These are phyloP conservation scores for Tetrapisispora pingtungensis DNA, from an alignment of 805 yeast genomes.

Conservation along the genomic window DNA sequence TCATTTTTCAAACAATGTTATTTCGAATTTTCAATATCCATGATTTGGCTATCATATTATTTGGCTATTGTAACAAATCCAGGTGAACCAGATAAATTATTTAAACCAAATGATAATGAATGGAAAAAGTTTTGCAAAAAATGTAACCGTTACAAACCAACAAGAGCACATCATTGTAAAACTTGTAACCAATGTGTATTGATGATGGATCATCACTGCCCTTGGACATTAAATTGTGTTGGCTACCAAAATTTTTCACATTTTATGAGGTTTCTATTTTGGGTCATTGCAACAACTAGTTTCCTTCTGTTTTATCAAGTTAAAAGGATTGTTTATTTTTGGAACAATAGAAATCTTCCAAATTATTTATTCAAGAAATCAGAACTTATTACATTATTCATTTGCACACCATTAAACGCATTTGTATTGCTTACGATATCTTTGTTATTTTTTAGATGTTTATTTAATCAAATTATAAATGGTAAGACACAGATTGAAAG, in stretches of 20 bases:
- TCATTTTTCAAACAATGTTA: constrained; percentile 32
- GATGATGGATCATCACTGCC: constrained; percentile 89
- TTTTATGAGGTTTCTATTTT: constrained; percentile 62
- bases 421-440: constrained; percentile 55
- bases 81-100: constrained; percentile 49
- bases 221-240: constrained; percentile 89
- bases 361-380: constrained; percentile 41
- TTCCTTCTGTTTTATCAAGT: constrained; percentile 37
- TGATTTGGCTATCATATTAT: constrained; percentile 67
- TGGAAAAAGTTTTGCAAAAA: constrained; percentile 63
- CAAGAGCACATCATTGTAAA: constrained; percentile 78
- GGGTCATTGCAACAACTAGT: constrained; percentile 49
- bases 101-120: constrained; percentile 20
- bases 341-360: constrained; percentile 42
- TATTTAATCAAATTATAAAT: constrained; percentile 40
- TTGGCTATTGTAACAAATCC: constrained; percentile 60
- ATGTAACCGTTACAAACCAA: constrained; percentile 68
- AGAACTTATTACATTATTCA: constrained; percentile 46
- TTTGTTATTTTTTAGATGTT: constrained; percentile 51
- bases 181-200: constrained; percentile 65
- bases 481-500: constrained; percentile 86
- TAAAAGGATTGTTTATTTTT: constrained; percentile 35
- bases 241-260: constrained; percentile 73
- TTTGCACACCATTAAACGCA: constrained; percentile 43
- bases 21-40: constrained; percentile 38